A percentile compares a stretch with the other conserved stretches of the same genome.
These are phyloP conservation scores for Wilcoxina mikolae DNA, from an alignment of 495 filamentous ascomycete species.

Conservation along the genomic window DNA sequence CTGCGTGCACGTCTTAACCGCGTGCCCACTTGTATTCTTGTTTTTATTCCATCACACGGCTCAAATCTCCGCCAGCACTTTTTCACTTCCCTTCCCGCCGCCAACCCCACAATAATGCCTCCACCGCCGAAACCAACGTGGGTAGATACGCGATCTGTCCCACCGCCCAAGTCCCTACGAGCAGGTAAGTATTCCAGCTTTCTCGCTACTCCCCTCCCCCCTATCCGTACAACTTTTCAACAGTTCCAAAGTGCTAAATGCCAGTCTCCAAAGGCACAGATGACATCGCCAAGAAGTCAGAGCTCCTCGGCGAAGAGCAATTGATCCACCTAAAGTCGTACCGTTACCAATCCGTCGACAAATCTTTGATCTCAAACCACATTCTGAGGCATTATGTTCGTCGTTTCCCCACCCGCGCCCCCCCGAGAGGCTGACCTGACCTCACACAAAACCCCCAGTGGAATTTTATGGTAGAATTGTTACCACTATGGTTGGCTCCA, in stretches of 20 bases:
- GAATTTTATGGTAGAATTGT: constrained; percentile 86
- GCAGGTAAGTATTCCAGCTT: constrained; percentile 3
- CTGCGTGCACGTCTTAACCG: too few species aligned
- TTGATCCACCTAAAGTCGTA: constrained; percentile 78
- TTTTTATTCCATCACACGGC: too few species aligned
- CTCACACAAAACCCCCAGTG: constrained; percentile 43
- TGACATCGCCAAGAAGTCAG: constrained; percentile 33
- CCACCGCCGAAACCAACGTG: constrained; percentile 4
- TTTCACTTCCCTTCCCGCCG: too few species aligned
- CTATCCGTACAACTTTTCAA: not conserved
- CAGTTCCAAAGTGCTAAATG: not conserved
- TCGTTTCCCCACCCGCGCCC: not conserved
- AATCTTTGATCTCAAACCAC: constrained; percentile 85
- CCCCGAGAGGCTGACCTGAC: not conserved
- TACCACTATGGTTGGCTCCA: constrained; percentile 90
- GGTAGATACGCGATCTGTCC: constrained; percentile 23
- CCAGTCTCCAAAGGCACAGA: constrained; percentile 9
- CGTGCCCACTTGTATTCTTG: too few species aligned
- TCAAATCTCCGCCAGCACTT: too few species aligned
- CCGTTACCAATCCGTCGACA: constrained; percentile 94
- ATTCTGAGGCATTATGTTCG: constrained; percentile 89
- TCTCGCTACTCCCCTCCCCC: not conserved
- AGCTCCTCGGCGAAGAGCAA: constrained; percentile 53
- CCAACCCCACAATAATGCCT: not conserved
- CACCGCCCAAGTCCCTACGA: constrained; percentile 18